Evolutionary conservation across 2,329 filamentous ascomycete genomes (phyloP), one percentile per base, ranked within the genome.

Genomic region (Fusarium virguliforme): DNA sequence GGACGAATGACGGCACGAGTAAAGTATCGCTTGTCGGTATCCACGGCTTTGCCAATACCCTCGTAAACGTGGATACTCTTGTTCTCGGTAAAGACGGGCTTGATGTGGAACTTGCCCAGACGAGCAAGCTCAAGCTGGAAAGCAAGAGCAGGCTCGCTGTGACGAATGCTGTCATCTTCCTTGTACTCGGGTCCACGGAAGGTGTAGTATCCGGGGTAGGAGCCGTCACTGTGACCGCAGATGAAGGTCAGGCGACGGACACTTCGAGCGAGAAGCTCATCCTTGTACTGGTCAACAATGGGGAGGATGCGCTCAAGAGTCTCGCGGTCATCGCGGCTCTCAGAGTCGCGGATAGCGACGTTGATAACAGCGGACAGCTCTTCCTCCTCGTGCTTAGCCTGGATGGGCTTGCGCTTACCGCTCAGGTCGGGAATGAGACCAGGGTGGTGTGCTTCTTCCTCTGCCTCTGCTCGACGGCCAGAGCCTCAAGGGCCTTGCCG

Each of bases 1-100:
- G 96, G 94, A 76, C 96, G 91, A 74, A 99, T 97, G 53, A 98
- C 94, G 66, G 95, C 95, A 81, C 96, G 94, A 56, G 96, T 96
- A 82, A 99, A 99, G 89, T 98, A 99, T 75, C 96, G 92, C 90
- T 98, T 98, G 83, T 99, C 96, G 62, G 93, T 95, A 80, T 98
- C 95, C 40, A 95, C 92, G 55, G 93, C 93, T 87, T 98, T 99
- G 79, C 96, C 96, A 76, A 97, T 86, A 74, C 94, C 96, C 86
- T 98, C 95, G 83, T 98, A 99, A 66, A 99, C 95, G 86, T 99
- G 96, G 73, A 99, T 98, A 84, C 97, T 98, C 79, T 97, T 93
- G 87, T 99, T 99, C 84, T 98, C 95, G 0, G 96, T 98, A 85
- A 99, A 99, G 57, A 99, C 94, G 3, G 96, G 95, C 85, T 95